phyloP scores from a whole-genome alignment of 75 land plant species.

The Selaginella moellendorffii region DNA sequence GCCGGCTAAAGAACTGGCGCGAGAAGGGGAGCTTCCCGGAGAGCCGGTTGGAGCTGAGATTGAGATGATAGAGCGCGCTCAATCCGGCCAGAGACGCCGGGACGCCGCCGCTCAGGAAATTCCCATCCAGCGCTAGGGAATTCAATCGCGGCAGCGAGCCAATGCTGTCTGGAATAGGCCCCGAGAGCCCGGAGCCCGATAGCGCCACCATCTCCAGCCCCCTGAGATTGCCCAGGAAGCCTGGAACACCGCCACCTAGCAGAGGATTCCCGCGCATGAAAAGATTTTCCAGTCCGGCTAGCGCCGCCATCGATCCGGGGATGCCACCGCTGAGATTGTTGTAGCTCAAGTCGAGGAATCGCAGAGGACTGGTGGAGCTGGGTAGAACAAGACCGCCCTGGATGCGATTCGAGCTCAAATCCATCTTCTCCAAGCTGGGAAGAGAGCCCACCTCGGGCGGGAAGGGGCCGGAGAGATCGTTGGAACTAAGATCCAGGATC shows the following conservation, averaged over 20 bases:
- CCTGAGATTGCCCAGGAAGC: background rate
- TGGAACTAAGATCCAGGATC: slow-evolving; percentile 1
- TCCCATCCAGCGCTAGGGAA: slow-evolving; percentile 2
- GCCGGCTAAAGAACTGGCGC: slow-evolving; percentile 34
- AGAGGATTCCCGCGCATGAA: background rate
- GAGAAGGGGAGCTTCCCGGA: slow-evolving; percentile 43
- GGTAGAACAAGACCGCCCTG: background rate
- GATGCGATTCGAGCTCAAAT: background rate
- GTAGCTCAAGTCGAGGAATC: background rate
- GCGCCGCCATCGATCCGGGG: background rate
- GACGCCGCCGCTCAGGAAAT: background rate
- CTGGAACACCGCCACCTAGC: background rate
- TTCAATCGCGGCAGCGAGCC: slow-evolving; percentile 3
- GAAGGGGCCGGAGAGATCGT: background rate
- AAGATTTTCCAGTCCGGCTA: background rate
- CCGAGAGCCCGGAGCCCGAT: background rate
- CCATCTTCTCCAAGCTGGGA: background rate
- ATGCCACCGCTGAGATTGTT: slow-evolving; percentile 1
- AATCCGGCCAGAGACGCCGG: background rate
- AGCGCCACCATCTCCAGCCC: background rate
- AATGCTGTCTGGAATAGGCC: slow-evolving; percentile 1
- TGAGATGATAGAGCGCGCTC: background rate
- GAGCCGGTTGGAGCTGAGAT: background rate
- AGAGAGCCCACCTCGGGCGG: background rate
- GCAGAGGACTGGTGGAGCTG: background rate